phyloP scores from a whole-genome alignment of 805 yeast species.

The Lipomyces yamadae region DNA sequence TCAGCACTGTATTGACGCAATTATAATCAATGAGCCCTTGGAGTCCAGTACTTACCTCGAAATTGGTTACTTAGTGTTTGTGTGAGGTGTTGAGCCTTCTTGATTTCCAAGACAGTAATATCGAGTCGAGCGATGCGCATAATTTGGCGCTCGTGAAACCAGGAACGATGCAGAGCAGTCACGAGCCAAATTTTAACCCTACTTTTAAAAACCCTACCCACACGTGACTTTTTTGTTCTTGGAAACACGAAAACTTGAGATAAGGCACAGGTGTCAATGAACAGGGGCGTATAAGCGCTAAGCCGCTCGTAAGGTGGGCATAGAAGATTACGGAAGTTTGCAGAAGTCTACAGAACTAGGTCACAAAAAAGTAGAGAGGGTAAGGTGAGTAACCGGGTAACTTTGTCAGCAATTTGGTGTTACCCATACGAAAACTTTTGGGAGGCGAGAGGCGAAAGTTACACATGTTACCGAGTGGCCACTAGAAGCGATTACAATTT shows the following conservation, averaged over 20 bases:
- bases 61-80: conserved; percentile 9
- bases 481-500: not conserved
- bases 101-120: not conserved
- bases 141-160: not conserved
- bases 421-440: not conserved
- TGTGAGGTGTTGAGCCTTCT: not conserved
- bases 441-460: not conserved
- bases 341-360: conserved; percentile 1
- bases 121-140: not conserved
- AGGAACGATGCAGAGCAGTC: not conserved
- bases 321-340: conserved; percentile 12
- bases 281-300: not conserved
- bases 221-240: not conserved
- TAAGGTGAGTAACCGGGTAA: not conserved
- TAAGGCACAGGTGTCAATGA: not conserved
- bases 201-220: not conserved
- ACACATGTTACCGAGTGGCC: not conserved
- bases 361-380: not conserved
- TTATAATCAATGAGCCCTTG: not conserved
- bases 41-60: conserved; percentile 20
- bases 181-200: not conserved
- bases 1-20: not conserved
- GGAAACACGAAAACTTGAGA: not conserved
- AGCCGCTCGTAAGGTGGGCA: not conserved
- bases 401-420: not conserved